A percentile compares a stretch with the other conserved stretches of the same genome.
Evolutionary conservation across 192 early-diverging fungal species (phyloP).

Genomic region (Entomortierella chlamydospora): DNA sequence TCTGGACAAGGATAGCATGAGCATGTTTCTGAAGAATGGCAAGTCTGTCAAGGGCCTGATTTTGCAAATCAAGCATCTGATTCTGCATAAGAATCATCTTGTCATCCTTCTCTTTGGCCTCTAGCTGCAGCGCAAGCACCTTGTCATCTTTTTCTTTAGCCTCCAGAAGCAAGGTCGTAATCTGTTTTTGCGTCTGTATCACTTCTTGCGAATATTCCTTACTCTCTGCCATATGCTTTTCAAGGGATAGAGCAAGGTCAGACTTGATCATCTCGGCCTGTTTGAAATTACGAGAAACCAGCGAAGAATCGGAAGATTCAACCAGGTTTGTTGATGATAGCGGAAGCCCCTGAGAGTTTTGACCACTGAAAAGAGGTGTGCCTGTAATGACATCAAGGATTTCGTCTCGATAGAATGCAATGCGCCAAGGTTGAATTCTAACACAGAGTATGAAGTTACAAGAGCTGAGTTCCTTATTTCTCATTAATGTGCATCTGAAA

Average conservation of each 20-base stretch:
- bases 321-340: background rate
- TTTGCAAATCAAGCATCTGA: background rate
- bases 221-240: background rate
- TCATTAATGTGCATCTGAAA: background rate
- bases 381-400: background rate
- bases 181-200: background rate
- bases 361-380: background rate
- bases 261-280: slow-evolving; percentile 5
- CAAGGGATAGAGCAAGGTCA: background rate
- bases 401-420: background rate
- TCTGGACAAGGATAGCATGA: background rate
- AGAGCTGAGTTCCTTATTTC: background rate
- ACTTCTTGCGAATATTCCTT: background rate
- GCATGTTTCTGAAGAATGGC: background rate
- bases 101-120: slow-evolving; percentile 2
- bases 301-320: background rate
- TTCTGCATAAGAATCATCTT: background rate
- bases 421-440: slow-evolving; percentile 1
- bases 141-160: background rate
- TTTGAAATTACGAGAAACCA: background rate
- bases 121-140: background rate
- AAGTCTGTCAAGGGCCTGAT: background rate
- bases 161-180: background rate
- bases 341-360: background rate
- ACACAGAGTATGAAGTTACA: background rate